These are phyloP conservation scores for Ambrosiella beaveri DNA, from an alignment of 2,329 filamentous ascomycete genomes.

Conservation along the genomic window DNA sequence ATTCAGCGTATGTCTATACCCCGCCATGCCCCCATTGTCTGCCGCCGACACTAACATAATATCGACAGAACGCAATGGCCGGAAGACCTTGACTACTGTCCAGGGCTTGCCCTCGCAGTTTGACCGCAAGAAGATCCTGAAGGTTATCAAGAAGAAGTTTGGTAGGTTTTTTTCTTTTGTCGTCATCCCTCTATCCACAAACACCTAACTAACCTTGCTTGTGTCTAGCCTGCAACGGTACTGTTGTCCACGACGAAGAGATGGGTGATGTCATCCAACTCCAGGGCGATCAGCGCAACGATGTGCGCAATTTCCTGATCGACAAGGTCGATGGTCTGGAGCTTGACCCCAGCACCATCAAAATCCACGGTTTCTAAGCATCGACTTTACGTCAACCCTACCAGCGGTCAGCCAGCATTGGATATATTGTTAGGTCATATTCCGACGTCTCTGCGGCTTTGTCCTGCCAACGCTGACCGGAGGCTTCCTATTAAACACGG, in stretches of 20 bases:
- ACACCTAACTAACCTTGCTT: constrained; percentile 16
- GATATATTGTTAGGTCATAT: too few relatives aligned
- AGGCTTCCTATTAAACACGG: not conserved
- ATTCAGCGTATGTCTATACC: constrained; percentile 68
- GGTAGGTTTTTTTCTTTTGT: constrained; percentile 34
- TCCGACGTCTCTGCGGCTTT: too few relatives aligned
- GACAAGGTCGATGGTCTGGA: constrained; percentile 91
- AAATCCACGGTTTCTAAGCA: constrained; percentile 47
- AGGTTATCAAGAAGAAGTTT: constrained; percentile 99
- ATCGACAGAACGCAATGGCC: constrained; percentile 89
- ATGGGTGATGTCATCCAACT: constrained; percentile 99
- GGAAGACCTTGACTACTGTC: constrained; percentile 99
- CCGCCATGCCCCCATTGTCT: constrained; percentile 4
- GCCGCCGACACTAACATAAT: not conserved
- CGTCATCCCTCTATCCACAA: not conserved
- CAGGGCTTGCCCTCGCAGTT: constrained; percentile 98
- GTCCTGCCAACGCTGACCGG: not conserved
- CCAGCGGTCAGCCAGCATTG: not conserved
- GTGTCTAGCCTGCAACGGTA: constrained; percentile 87
- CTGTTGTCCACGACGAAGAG: constrained; percentile 85
- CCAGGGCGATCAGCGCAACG: constrained; percentile 97
- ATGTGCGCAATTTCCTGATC: constrained; percentile 92
- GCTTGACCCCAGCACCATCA: constrained; percentile 92
- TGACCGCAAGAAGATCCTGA: constrained; percentile 98
- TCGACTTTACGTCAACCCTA: not conserved